Evolutionary conservation across 2,329 filamentous ascomycete species (phyloP).

Genomic region (Verticillium klebahnii): DNA sequence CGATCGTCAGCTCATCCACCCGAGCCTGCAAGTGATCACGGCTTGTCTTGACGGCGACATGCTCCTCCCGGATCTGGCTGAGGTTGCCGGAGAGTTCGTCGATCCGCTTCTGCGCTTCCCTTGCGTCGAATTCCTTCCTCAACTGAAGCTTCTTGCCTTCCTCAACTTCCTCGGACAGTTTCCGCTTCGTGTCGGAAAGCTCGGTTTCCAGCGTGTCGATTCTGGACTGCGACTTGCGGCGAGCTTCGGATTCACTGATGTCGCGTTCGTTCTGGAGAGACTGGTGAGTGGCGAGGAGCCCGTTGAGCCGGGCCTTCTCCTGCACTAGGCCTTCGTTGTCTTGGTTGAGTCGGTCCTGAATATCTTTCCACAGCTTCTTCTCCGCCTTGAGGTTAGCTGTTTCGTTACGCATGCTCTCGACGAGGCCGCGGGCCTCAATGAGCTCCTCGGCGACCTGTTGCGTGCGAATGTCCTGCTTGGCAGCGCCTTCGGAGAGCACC

Average conservation of each 20-base stretch:
- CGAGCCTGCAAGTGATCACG: conserved; percentile 84
- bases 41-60: conserved; percentile 79
- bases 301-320: conserved; percentile 80
- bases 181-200: conserved; percentile 72
- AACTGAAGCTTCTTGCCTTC: conserved; percentile 78
- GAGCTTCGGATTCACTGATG: conserved; percentile 73
- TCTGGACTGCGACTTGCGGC: conserved; percentile 72
- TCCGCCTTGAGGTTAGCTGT: conserved; percentile 91
- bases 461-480: conserved; percentile 83
- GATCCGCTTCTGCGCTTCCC: conserved; percentile 84
- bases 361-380: conserved; percentile 90
- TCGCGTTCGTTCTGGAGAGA: conserved; percentile 90
- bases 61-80: conserved; percentile 77
- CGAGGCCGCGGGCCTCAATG: conserved; percentile 74
- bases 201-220: conserved; percentile 78
- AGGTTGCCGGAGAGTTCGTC: conserved; percentile 84
- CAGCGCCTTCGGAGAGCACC: conserved; percentile 72
- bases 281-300: conserved; percentile 77
- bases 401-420: conserved; percentile 86
- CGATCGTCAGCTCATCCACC: conserved; percentile 83
- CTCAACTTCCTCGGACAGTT: conserved; percentile 76
- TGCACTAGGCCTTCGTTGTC: conserved; percentile 83
- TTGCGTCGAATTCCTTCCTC: conserved; percentile 84
- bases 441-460: conserved; percentile 93
- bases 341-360: conserved; percentile 80